A percentile compares a stretch with the other conserved stretches of the same genome.
Conservation (phyloP, 495 filamentous ascomycete species). For the Annulohypoxylon moriforme region DNA sequence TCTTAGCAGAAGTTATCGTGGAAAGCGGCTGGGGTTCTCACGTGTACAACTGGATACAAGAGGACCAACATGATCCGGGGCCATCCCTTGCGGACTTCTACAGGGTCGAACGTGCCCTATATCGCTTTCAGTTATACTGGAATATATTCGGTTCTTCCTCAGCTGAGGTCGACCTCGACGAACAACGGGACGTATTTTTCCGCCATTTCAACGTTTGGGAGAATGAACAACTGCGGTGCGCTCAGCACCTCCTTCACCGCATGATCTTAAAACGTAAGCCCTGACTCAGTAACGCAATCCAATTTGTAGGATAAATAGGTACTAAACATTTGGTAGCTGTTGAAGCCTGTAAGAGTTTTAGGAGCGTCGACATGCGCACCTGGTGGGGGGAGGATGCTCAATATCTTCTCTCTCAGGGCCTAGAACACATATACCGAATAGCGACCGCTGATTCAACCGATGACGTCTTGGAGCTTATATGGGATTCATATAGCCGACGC, state of each 20-base stretch:
- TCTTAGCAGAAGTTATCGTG: not conserved
- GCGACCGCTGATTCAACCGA: not conserved
- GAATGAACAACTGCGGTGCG: slow-evolving; percentile 11
- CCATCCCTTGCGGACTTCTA: not conserved
- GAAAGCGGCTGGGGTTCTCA: not conserved
- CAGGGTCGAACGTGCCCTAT: slow-evolving; percentile 41
- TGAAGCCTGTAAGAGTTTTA: too few species aligned
- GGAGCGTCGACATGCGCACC: too few species aligned
- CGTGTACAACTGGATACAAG: too few species aligned
- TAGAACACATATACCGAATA: not conserved
- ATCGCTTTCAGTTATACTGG: slow-evolving; percentile 46
- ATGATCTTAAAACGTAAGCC: slow-evolving; percentile 12
- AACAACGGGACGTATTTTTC: slow-evolving; percentile 1
- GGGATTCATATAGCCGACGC: too few species aligned
- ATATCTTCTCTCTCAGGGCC: not conserved
- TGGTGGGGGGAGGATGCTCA: not conserved
- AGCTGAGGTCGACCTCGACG: not conserved
- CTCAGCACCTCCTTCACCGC: slow-evolving; percentile 5
- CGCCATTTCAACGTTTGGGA: slow-evolving; percentile 14
- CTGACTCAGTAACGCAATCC: not conserved
- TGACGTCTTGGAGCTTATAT: not conserved
- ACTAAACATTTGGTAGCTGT: too few species aligned
- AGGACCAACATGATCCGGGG: not conserved
- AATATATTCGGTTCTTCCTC: not conserved
- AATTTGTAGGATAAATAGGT: not conserved